These are phyloP conservation scores for Fusarium oligoseptatum DNA, from an alignment of 2,329 filamentous ascomycete species.

Conservation along the genomic window DNA sequence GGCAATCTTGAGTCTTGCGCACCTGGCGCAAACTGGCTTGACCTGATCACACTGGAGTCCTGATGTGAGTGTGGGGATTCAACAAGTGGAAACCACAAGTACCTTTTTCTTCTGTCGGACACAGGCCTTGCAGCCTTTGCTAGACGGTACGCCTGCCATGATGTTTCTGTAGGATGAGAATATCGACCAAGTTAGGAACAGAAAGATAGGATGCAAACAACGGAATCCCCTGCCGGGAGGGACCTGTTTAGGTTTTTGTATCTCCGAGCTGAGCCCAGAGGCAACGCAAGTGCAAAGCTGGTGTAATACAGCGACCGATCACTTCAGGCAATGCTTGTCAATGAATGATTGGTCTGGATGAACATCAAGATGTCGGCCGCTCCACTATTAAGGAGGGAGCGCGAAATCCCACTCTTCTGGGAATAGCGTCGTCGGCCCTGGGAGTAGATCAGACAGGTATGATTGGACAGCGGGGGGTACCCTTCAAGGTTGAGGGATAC, in stretches of 20 bases:
- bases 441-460: not conserved
- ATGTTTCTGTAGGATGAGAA: not conserved
- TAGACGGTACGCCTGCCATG: constrained; percentile 66
- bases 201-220: not conserved
- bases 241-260: not conserved
- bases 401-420: not conserved
- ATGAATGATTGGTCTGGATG: not conserved
- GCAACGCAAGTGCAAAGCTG: not conserved
- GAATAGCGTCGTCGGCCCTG: not conserved
- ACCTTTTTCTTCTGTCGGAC: constrained; percentile 68
- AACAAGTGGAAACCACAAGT: not conserved
- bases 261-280: not conserved
- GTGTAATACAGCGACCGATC: not conserved
- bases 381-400: not conserved
- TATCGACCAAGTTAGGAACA: not conserved
- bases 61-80: not conserved
- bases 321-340: not conserved
- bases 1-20: constrained; percentile 56
- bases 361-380: not conserved
- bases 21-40: constrained; percentile 59
- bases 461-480: not conserved
- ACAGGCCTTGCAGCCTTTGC: constrained; percentile 63
- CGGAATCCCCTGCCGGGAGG: not conserved
- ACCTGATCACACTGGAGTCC: constrained; percentile 60
- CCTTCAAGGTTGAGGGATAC: not conserved